A percentile compares a stretch with the other conserved stretches of the same genome.
phyloP scores from a whole-genome alignment of 805 yeast species.

The Yarrowia yakushimensis region DNA sequence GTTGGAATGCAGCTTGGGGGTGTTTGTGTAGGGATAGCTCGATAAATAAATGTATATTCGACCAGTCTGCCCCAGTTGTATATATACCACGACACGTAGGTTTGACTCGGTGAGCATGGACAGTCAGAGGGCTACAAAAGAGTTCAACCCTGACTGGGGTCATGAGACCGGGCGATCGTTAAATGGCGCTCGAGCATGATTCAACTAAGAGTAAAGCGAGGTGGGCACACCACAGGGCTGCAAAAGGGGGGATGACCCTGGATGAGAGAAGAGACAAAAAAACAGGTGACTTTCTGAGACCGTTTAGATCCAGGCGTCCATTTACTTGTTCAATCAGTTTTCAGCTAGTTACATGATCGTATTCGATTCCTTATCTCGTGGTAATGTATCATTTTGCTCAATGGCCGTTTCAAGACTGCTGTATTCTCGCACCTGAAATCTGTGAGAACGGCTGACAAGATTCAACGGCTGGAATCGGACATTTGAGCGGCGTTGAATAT shows the following conservation, averaged over 20 bases:
- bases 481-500: conserved; percentile 15
- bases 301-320: background rate
- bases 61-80: background rate
- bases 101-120: background rate
- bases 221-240: conserved; percentile 1
- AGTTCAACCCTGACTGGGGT: conserved; percentile 13
- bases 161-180: conserved; percentile 14
- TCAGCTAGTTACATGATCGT: no score
- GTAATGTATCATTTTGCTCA: no score
- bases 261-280: background rate
- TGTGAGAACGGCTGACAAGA: conserved; percentile 18
- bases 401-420: background rate
- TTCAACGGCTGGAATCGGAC: conserved; percentile 12
- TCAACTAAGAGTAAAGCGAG: conserved; percentile 13
- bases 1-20: background rate
- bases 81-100: conserved; percentile 1
- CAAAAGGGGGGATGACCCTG: conserved; percentile 17
- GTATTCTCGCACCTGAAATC: background rate
- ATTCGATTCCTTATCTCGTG: no score
- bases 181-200: conserved; percentile 15
- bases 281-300: background rate
- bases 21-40: background rate
- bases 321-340: background rate
- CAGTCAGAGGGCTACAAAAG: background rate
- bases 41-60: background rate